Conservation (phyloP, 2,329 filamentous ascomycete species). For the Penicillium sp. region DNA sequence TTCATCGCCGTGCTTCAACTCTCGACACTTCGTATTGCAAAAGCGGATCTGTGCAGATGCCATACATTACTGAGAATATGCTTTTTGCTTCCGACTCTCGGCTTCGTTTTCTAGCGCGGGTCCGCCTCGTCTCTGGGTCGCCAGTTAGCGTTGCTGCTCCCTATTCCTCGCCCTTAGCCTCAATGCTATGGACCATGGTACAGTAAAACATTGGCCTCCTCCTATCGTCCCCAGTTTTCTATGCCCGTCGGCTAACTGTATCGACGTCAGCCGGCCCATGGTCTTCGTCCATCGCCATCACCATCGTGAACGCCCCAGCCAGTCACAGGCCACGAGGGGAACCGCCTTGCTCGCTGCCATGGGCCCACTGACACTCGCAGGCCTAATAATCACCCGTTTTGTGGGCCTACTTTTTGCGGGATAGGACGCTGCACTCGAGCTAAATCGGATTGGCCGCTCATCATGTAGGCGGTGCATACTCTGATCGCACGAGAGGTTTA, state of each 20-base stretch:
- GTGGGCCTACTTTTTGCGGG: not conserved
- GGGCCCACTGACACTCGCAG: not conserved
- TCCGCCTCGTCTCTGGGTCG: constrained; percentile 9
- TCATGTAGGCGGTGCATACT: not conserved
- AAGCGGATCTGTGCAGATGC: not conserved
- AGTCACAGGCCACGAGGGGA: not conserved
- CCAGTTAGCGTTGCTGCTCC: constrained; percentile 1
- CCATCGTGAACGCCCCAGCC: not conserved
- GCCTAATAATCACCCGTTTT: not conserved
- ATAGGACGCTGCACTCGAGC: not conserved
- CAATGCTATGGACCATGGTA: not conserved
- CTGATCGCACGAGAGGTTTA: not conserved
- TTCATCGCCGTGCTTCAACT: not conserved
- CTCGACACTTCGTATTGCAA: not conserved
- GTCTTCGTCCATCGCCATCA: not conserved
- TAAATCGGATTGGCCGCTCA: not conserved
- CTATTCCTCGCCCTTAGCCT: not conserved
- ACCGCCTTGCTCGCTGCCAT: not conserved
- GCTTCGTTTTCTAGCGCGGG: constrained; percentile 5
- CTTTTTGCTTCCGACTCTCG: constrained; percentile 1
- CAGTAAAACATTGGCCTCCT: not conserved
- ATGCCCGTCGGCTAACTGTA: constrained; percentile 5
- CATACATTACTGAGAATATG: not conserved
- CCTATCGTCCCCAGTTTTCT: constrained; percentile 11
- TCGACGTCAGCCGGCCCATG: constrained; percentile 13